Base-by-base conservation (phyloP, 176 grass and related monocot genomes). In the Zea mays region DNA sequence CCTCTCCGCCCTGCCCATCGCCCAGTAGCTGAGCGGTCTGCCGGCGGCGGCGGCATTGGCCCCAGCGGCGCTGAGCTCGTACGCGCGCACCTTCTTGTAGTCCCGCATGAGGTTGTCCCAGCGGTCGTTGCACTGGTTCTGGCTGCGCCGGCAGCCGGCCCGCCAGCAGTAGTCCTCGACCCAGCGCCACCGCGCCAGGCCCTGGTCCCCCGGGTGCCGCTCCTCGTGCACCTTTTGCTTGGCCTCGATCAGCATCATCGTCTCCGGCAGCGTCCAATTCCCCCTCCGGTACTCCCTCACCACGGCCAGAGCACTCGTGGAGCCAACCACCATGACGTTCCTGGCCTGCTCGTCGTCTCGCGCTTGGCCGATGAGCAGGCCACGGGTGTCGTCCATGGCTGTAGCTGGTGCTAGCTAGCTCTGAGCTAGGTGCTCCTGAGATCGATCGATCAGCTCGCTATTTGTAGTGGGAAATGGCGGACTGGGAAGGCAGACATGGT, bases 51-150 rank as follows among this genome's bases (percentile, higher is more conserved):
- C 27, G 27, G 27, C 27, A 27, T 27, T 27, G 27, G 27, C 27
- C 27, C 27, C 27, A 27, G 27, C 81, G 47, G 1, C 48, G 49
- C 49, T 3, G 17, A 57, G 73, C 77, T 98, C 89, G 70, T 94
- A 85, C 66, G 86, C 89, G n/a, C 89, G 92, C 75, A 99, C 96
- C 88, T 99, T 99, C 88, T 99, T 99, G 83, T 95, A 99, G 85
- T 99, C 90, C 42, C 96, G 68, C 80, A 95, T 85, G 55, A 99
- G 96, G 70, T 99, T 99, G 87, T 99, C 96, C 96, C 96, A 99
- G 47, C 90, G 91, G 85, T 99, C 96, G 88, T 99, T 99, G 87
- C 96, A 95, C 90, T 99, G 96, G 88, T 95, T 99, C 87, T 99
- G 90, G 75, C 90, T 99, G 69, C 96, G 87, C 41, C 64, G 85